These are phyloP conservation scores for Botrytis cinerea DNA, from an alignment of 2,329 filamentous ascomycete genomes.

Conservation along the genomic window DNA sequence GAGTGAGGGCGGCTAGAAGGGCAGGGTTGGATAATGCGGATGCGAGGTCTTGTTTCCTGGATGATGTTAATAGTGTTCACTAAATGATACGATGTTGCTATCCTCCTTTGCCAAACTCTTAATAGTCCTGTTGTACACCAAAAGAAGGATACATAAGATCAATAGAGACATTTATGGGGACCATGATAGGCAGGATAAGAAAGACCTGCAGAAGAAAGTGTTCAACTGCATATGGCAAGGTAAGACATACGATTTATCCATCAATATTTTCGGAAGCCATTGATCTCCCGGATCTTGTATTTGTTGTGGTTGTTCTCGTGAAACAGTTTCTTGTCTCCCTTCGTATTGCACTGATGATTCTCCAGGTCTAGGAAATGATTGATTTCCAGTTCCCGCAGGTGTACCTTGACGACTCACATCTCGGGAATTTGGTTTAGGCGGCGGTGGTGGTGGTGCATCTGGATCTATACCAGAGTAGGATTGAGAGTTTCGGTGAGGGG, in stretches of 20 bases:
- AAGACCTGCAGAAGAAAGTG: not conserved
- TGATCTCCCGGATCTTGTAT: conserved; percentile 64
- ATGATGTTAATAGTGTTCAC: conserved; percentile 30
- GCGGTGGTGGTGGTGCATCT: conserved; percentile 65
- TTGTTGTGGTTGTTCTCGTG: conserved; percentile 35
- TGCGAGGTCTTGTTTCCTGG: conserved; percentile 76
- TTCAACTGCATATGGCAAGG: not conserved
- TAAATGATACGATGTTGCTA: not conserved
- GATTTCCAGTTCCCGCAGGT: conserved; percentile 48
- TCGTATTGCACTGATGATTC: conserved; percentile 30
- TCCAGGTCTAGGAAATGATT: conserved; percentile 40
- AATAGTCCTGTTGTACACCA: not conserved
- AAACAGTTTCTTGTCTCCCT: conserved; percentile 27
- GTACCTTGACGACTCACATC: conserved; percentile 68
- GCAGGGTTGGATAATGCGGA: conserved; percentile 63
- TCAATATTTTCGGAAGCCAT: conserved; percentile 76
- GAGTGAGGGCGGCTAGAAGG: conserved; percentile 74
- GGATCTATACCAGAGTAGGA: conserved; percentile 45
- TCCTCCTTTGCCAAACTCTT: not conserved
- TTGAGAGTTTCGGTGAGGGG: conserved; percentile 36
- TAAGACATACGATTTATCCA: conserved; percentile 76
- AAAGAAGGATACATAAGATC: not conserved
- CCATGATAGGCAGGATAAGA: conserved; percentile 16
- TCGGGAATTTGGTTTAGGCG: conserved; percentile 71
- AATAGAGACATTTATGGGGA: not conserved